Conservation (phyloP, 2,329 filamentous ascomycete genomes). For the Colletotrichum tropicicola region DNA sequence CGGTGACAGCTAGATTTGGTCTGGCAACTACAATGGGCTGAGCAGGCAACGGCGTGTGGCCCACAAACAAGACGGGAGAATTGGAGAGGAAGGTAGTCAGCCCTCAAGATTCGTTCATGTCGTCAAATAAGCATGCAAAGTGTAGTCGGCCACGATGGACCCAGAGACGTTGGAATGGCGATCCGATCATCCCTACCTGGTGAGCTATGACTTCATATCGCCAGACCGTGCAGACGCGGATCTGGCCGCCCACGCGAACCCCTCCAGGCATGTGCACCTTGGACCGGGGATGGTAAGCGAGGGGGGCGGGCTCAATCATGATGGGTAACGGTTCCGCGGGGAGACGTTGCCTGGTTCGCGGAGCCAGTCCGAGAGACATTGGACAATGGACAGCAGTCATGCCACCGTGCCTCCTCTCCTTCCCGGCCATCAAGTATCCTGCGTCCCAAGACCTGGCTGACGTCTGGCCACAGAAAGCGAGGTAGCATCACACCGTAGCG, state of each 20-base stretch:
- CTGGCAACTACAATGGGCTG: no score
- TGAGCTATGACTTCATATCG: background rate
- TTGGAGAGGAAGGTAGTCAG: no score
- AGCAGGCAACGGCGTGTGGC: no score
- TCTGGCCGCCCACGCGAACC: constrained; percentile 13
- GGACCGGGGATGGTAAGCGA: background rate
- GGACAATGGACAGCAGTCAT: background rate
- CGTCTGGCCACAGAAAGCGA: background rate
- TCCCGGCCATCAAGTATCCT: background rate
- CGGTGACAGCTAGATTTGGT: no score
- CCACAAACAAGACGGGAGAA: no score
- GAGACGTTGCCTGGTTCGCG: background rate
- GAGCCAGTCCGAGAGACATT: background rate
- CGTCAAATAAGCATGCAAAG: no score
- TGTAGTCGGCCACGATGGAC: no score
- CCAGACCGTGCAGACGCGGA: constrained; percentile 6
- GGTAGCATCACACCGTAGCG: background rate
- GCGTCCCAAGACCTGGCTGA: no score
- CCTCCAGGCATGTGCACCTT: background rate
- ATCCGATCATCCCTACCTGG: background rate
- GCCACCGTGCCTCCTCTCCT: background rate
- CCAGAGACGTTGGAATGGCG: no score
- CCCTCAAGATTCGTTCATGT: no score
- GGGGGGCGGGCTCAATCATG: background rate
- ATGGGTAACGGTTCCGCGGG: background rate